Percentiles rank a stretch among this genome's conserved stretches.
These are phyloP conservation scores for Tetrahymena malaccensis DNA, from an alignment of 73 alveolate genomes.

Conservation along the genomic window DNA sequence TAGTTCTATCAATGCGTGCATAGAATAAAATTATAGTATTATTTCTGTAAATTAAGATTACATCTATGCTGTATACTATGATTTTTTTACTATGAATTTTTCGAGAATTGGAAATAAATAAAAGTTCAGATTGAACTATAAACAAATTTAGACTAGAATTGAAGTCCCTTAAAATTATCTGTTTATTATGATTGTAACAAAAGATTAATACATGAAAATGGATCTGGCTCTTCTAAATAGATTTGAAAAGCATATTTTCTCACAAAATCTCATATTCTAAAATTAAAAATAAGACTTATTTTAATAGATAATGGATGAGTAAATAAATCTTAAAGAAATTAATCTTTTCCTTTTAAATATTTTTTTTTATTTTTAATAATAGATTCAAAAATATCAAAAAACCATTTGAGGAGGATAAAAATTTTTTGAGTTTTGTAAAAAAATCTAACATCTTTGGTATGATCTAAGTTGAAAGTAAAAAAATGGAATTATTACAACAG, in stretches of 20 bases:
- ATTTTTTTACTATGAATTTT: neutral
- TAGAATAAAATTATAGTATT: neutral
- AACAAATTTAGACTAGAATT: neutral
- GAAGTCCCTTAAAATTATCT: neutral
- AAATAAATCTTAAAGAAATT: too few species aligned
- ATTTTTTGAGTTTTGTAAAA: neutral
- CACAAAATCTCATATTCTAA: neutral
- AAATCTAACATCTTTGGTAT: neutral
- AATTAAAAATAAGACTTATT: neutral
- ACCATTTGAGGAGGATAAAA: neutral
- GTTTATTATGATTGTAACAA: neutral
- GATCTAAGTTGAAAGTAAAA: neutral
- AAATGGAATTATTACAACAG: neutral
- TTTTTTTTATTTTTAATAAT: neutral
- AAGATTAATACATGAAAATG: neutral
- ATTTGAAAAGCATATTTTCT: neutral
- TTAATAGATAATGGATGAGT: neutral
- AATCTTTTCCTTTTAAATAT: too few species aligned
- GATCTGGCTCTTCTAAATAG: neutral
- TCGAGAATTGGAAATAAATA: neutral
- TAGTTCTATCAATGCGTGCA: neutral
- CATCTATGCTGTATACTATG: neutral
- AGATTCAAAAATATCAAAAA: neutral
- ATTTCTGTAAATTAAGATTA: neutral
- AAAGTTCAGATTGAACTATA: neutral